Percentiles rank a stretch among this genome's conserved stretches.
These are phyloP conservation scores for Coccinonectria pachysandricola DNA, from an alignment of 2,329 filamentous ascomycete species.

Conservation along the genomic window DNA sequence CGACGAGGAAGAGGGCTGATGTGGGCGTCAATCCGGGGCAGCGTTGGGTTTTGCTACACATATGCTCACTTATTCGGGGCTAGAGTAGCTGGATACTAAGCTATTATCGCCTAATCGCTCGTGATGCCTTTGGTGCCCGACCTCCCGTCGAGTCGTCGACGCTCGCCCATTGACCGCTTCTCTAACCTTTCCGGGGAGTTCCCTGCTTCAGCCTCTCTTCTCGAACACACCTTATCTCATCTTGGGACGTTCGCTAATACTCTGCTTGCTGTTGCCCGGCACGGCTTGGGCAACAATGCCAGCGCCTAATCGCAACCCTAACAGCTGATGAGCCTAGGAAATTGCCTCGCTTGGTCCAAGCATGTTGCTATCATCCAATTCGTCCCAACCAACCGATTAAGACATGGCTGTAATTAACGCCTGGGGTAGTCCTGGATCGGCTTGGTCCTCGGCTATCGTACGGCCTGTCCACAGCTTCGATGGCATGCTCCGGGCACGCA, in stretches of 20 bases:
- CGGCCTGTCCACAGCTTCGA: too few species aligned
- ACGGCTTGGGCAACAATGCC: constrained; percentile 25
- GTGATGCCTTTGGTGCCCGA: constrained; percentile 24
- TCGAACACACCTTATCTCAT: constrained; percentile 20
- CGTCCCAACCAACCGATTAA: constrained; percentile 6
- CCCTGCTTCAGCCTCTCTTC: constrained; percentile 22
- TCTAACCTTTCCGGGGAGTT: constrained; percentile 23
- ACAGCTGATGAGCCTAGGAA: constrained; percentile 18
- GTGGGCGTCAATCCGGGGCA: constrained; percentile 20
- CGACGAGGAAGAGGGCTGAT: constrained; percentile 15
- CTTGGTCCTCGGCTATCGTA: background rate
- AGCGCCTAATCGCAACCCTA: constrained; percentile 18
- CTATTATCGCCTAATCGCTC: constrained; percentile 10
- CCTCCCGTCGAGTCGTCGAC: constrained; percentile 10
- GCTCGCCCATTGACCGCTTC: constrained; percentile 23
- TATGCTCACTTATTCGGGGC: too few species aligned
- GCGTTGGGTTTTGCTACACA: too few species aligned
- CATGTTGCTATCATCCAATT: constrained; percentile 10
- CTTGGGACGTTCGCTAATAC: too few species aligned
- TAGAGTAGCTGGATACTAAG: too few species aligned
- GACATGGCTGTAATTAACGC: too few species aligned
- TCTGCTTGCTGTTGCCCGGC: constrained; percentile 16
- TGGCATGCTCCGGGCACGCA: too few species aligned
- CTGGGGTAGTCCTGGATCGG: constrained; percentile 18
- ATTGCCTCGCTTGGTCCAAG: constrained; percentile 13